Base-by-base conservation (phyloP, 2,329 filamentous ascomycete genomes). In the Escovopsis weberi region DNA sequence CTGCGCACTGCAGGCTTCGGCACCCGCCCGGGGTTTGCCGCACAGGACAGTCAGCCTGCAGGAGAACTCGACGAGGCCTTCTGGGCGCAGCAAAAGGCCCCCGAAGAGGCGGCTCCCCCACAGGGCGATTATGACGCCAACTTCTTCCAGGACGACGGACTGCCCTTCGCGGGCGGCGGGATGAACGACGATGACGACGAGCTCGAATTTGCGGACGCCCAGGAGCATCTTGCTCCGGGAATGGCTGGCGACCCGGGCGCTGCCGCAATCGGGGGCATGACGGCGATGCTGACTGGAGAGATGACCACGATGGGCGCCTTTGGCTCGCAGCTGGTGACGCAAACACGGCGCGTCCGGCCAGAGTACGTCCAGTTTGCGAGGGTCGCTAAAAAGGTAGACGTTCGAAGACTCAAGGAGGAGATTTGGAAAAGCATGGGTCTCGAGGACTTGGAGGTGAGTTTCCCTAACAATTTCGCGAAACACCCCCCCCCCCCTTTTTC, bases 31-130 rank as follows among this genome's bases (percentile, higher is more conserved):
- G 65, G 65, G 15, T 67, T 69, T 42, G 64, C 66, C 33, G 61
- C 64, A 38, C 60, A 67, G 26, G 65, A 70, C 19, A 67, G 73
- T 42, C 64, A 76, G 8, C 74, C 73, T 1, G 75, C 80, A 46
- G 83, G 79, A 35, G 85, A 94, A 46, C 85, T 95, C 69, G 86
- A 96, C 55, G 89, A 95, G 63, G 88, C 84, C 18, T 96, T 94
- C 65, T 98, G 91, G 87, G 91, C 91, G 5, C 73, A 75, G 35
- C 78, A 72, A 63, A 83, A 75, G 58, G 78, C 65, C 50, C 74
- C 65, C 41, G 79, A 81, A 23, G 77, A 78, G 37, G 73, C 68
- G 3, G 71, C 28, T 30, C 60, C 73, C 33, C 72, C 72, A 3
- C 69, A 77, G 51, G 88, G 88, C 47, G 81, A 93, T 56, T 98